phyloP scores from a whole-genome alignment of 2,329 filamentous ascomycete species.

The Stagonosporopsis cucurbitacearum region DNA sequence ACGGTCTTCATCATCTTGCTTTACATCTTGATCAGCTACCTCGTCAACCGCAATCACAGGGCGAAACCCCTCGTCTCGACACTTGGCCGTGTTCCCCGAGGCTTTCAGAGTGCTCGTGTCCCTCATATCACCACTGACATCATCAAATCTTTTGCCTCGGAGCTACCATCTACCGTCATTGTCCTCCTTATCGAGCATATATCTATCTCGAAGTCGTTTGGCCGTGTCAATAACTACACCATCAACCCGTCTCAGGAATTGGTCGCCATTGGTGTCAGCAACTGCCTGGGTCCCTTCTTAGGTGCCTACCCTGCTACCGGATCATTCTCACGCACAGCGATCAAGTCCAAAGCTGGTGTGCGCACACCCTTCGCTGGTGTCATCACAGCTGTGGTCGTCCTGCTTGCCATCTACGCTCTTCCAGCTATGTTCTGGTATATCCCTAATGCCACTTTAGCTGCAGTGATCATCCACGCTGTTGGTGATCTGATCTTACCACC shows the following conservation, averaged over 20 bases:
- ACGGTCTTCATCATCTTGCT: conserved; percentile 90
- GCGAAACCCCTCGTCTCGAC: conserved; percentile 73
- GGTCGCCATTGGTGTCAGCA: conserved; percentile 88
- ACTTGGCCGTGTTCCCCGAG: conserved; percentile 48
- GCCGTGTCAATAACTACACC: conserved; percentile 92
- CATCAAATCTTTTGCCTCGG: conserved; percentile 69
- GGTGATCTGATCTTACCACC: conserved; percentile 90
- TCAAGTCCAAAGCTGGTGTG: conserved; percentile 96
- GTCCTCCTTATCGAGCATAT: conserved; percentile 98
- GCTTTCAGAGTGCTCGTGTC: conserved; percentile 79
- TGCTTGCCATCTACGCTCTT: conserved; percentile 88
- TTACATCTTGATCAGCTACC: conserved; percentile 89
- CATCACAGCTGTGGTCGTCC: conserved; percentile 83
- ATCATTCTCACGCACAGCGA: conserved; percentile 94
- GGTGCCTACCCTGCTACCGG: conserved; percentile 92
- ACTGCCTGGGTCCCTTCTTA: conserved; percentile 87
- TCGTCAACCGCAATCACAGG: conserved; percentile 70
- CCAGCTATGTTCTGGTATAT: conserved; percentile 94
- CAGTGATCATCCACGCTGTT: conserved; percentile 94
- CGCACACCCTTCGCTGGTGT: conserved; percentile 89
- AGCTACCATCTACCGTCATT: conserved; percentile 86
- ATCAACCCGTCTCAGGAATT: conserved; percentile 97
- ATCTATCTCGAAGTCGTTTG: conserved; percentile 96
- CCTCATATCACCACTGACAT: conserved; percentile 72
- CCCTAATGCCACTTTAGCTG: conserved; percentile 78